Evolutionary conservation across 2,329 filamentous ascomycete genomes (phyloP), one percentile per base, ranked within the genome.

Genomic region (Aspergillus uvarum): DNA sequence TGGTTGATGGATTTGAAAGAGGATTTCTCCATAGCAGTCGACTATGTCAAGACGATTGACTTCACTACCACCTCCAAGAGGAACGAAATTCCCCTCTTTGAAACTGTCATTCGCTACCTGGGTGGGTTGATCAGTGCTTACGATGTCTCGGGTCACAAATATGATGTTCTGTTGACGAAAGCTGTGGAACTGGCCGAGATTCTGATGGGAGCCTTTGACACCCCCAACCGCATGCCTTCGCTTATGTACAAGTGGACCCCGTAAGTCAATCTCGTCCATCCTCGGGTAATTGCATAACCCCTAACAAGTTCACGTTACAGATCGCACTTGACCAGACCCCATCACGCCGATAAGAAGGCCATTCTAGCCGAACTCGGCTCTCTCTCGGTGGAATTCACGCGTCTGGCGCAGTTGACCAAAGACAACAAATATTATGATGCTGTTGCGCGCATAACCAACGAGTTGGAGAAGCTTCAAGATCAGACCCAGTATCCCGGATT

Each of bases 211-310:
- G 85, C 89, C 4, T 96, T 96, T 69, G 92, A 96, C 75, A 97
- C 94, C 0, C 93, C 93, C 0, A 97, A 98, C 74, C 87, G 92
- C 67, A 96, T 98, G 91, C 93, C 94, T 2, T 78, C 91, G 5
- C 83, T 92, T 5, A 92, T 88, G 75, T 96, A 94, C 76, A 80
- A 83, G 63, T 96, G 90, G 91, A 84, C 85, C 67, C 90, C 89
- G 65, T 84, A 70, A 73, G 79, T 77, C 56, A 14, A 35, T 19
- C 3, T 52, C 26, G 32, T 12, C 32, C 32, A 4, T 35, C 32
- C 11, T 35, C 32, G 4, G 5, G 4, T 35, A 12, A 35, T 35
- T 12, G 11, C 11, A 35, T 16, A 35, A 16, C 16, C 12, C 26
- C 53, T 55, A 29, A 55, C 42, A n/a, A 21, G 11, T 31, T 8